Evolutionary conservation across 2,329 filamentous ascomycete genomes (phyloP).

Genomic region (Cladosporium sp.): DNA sequence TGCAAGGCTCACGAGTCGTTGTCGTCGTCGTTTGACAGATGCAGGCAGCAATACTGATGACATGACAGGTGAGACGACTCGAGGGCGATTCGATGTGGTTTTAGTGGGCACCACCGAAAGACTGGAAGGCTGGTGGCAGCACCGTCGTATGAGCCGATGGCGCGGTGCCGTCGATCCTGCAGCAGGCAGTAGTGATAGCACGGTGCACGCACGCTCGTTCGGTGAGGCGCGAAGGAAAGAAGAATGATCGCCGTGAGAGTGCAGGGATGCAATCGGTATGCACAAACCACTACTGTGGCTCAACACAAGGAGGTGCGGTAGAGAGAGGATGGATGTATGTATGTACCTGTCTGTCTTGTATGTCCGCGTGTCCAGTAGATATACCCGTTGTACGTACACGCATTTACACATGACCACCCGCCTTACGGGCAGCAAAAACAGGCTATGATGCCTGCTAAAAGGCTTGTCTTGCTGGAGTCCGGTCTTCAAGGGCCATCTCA

Average conservation of each 20-base stretch:
- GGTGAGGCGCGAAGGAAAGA: background rate
- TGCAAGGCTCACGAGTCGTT: background rate
- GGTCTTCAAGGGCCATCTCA: conserved; percentile 10
- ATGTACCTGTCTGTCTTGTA: background rate
- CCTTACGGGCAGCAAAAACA: background rate
- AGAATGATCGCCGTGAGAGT: background rate
- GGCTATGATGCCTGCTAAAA: conserved; percentile 8
- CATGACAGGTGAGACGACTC: background rate
- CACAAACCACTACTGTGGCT: background rate
- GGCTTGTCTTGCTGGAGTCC: conserved; percentile 10
- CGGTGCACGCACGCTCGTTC: background rate
- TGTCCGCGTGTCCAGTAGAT: background rate
- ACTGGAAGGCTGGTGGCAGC: background rate
- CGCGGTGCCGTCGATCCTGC: background rate
- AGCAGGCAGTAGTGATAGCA: background rate
- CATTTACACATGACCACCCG: background rate
- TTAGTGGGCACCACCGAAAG: background rate
- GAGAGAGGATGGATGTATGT: too few relatives aligned
- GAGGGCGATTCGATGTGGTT: background rate
- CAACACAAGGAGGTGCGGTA: background rate
- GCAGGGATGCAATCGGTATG: background rate
- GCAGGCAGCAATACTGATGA: background rate
- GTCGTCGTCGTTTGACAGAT: background rate
- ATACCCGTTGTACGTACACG: background rate
- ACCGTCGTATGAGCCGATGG: background rate